Evolutionary conservation across 495 filamentous ascomycete genomes (phyloP).

Genomic region (Podospora fimiseda): DNA sequence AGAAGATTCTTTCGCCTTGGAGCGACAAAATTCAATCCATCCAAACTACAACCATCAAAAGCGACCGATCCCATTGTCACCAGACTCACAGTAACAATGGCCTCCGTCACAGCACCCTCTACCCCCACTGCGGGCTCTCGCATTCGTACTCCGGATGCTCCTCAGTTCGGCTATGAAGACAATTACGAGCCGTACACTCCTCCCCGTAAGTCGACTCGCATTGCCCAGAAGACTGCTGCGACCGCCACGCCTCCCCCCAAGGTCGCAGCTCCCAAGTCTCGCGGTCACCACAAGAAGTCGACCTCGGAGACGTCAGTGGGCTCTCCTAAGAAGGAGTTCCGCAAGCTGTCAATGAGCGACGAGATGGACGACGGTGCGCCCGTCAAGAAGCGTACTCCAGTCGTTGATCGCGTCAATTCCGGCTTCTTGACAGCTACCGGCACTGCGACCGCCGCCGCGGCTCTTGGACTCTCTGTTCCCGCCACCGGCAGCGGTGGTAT

Average conservation of each 20-base stretch:
- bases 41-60: constrained; percentile 1
- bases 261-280: constrained; percentile 14
- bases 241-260: constrained; percentile 41
- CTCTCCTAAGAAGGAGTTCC: constrained; percentile 19
- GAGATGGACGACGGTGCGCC: constrained; percentile 33
- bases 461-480: constrained; percentile 24
- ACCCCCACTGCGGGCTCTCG: constrained; percentile 56
- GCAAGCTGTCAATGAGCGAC: constrained; percentile 15
- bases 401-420: constrained; percentile 34
- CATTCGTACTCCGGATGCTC: constrained; percentile 64
- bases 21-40: too few species aligned
- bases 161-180: constrained; percentile 65
- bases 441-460: constrained; percentile 30
- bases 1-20: too few species aligned
- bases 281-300: constrained; percentile 4
- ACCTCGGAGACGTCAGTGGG: constrained; percentile 23
- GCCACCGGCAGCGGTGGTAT: constrained; percentile 36
- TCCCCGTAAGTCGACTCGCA: constrained; percentile 51
- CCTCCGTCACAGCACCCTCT: constrained; percentile 1
- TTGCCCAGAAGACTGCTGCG: constrained; percentile 35
- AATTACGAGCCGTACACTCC: constrained; percentile 59
- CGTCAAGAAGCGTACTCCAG: constrained; percentile 41
- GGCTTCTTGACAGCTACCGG: constrained; percentile 29
- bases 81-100: too few species aligned
- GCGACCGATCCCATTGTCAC: too few species aligned